Base-by-base conservation (phyloP, 345 rosid genomes). In the Eucalyptus paniculata region DNA sequence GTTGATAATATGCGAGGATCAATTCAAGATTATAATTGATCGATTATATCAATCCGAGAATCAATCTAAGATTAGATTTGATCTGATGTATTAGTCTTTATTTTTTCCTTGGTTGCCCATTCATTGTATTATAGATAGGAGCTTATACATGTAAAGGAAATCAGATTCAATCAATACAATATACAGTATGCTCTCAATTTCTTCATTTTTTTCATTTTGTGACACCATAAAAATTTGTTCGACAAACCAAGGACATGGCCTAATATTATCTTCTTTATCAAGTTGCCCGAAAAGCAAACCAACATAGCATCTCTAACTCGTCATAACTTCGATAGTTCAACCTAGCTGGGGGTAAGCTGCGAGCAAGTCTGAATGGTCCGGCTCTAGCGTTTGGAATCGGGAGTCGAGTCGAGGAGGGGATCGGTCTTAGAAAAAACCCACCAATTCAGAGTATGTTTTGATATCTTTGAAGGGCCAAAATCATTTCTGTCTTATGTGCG, bases 1-100 rank as follows among this genome's bases (percentile, higher is more conserved):
- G 58, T 53, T 53, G 26, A 53, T 53, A 0, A 53, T 53, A 53
- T 53, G 26, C 1, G 5, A 53, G 1, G 4, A 26, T 58, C 4
- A 58, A 12, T 58, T 28, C 13, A 26, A 58, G 0, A 58, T 58
- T 58, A 58, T 58, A 58, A 58, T 58, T 58, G 65, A 58, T 58
- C 7, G 1, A 58, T 58, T 58, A 58, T 58, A 26, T 28, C 1
- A 26, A 1, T 5, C 0, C 16, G 0, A 58, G 15, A 58, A 53
- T 53, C n/a, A 26, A 24, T 58, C 67, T 28, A 58, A 58, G 16
- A 58, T 58, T 58, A 58, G 67, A 26, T 58, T 26, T 12, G n/a
- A 58, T 58, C 0, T 58, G 0, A 58, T 58, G 67, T 12, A 26
- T 58, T 3, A 12, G n/a, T 26, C 67, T 26, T 58, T 26, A 58